Evolutionary conservation across 2,329 filamentous ascomycete species (phyloP).

Genomic region (Scortechinia acanthostroma): DNA sequence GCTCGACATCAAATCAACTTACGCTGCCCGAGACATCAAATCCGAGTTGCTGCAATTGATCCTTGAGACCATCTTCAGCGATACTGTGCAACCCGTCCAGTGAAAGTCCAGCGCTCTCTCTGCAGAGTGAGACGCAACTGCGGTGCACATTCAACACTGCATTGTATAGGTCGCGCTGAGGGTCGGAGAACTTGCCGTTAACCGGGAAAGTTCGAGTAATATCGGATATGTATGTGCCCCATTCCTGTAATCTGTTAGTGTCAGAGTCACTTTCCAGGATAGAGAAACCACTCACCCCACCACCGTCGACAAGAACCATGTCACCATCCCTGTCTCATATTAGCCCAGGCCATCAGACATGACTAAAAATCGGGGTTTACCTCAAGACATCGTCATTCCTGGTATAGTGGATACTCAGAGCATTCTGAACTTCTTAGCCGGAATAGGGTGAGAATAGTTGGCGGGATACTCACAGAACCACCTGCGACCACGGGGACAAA

Average conservation of each 20-base stretch:
- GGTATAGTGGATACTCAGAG: conserved; percentile 67
- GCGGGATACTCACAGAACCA: conserved; percentile 25
- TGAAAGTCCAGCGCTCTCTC: conserved; percentile 48
- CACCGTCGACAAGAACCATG: conserved; percentile 64
- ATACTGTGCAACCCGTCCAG: conserved; percentile 60
- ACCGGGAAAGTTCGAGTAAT: conserved; percentile 71
- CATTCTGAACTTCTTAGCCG: conserved; percentile 33
- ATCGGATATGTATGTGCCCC: conserved; percentile 67
- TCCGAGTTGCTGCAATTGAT: conserved; percentile 52
- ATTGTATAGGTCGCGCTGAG: conserved; percentile 63
- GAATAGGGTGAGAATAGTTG: not conserved
- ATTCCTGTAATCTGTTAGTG: conserved; percentile 24
- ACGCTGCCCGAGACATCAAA: conserved; percentile 51
- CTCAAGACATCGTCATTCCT: conserved; percentile 56
- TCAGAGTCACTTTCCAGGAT: not conserved
- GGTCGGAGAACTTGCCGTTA: conserved; percentile 53
- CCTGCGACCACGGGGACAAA: conserved; percentile 74
- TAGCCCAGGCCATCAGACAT: too few relatives aligned
- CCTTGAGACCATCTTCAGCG: conserved; percentile 46
- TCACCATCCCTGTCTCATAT: conserved; percentile 38
- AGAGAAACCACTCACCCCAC: conserved; percentile 30
- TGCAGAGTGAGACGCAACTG: conserved; percentile 54
- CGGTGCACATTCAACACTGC: conserved; percentile 59
- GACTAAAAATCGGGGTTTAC: too few relatives aligned
- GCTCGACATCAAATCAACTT: conserved; percentile 1